Percentiles rank a stretch among this genome's conserved stretches.
Evolutionary conservation across 2,329 filamentous ascomycete genomes (phyloP).

Genomic region (Aspergillus sp.): DNA sequence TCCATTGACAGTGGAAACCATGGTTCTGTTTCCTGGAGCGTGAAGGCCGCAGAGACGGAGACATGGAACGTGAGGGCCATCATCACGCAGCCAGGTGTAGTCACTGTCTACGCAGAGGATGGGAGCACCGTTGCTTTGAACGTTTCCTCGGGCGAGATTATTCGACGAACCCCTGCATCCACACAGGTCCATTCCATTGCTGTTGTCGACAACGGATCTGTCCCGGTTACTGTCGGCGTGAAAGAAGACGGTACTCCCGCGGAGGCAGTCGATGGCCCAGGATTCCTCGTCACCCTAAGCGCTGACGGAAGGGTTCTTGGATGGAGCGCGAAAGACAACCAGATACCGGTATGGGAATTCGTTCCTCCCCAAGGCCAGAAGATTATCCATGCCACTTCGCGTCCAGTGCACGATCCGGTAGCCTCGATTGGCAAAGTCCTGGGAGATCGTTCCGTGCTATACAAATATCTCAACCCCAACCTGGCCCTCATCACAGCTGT

Average conservation of each 20-base stretch:
- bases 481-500: constrained; percentile 66
- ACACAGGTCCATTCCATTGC: constrained; percentile 25
- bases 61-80: constrained; percentile 63
- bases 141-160: constrained; percentile 35
- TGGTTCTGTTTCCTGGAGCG: constrained; percentile 68
- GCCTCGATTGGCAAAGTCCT: constrained; percentile 93
- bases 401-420: constrained; percentile 71
- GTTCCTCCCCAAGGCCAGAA: constrained; percentile 56
- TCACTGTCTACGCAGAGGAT: constrained; percentile 52
- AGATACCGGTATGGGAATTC: constrained; percentile 62
- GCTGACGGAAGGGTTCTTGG: constrained; percentile 36
- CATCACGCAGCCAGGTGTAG: constrained; percentile 51
- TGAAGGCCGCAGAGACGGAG: constrained; percentile 53
- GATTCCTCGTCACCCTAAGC: constrained; percentile 35
- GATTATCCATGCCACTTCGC: constrained; percentile 59
- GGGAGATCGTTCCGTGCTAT: constrained; percentile 83
- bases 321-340: constrained; percentile 32
- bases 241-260: constrained; percentile 28
- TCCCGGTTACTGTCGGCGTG: constrained; percentile 23
- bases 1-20: constrained; percentile 69
- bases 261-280: constrained; percentile 22
- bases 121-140: constrained; percentile 53
- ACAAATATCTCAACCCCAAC: constrained; percentile 94
- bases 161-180: constrained; percentile 22
- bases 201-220: constrained; percentile 18